A percentile compares a stretch with the other conserved stretches of the same genome.
Evolutionary conservation across 2,329 filamentous ascomycete genomes (phyloP).

Genomic region (Talaromyces amestolkiae): DNA sequence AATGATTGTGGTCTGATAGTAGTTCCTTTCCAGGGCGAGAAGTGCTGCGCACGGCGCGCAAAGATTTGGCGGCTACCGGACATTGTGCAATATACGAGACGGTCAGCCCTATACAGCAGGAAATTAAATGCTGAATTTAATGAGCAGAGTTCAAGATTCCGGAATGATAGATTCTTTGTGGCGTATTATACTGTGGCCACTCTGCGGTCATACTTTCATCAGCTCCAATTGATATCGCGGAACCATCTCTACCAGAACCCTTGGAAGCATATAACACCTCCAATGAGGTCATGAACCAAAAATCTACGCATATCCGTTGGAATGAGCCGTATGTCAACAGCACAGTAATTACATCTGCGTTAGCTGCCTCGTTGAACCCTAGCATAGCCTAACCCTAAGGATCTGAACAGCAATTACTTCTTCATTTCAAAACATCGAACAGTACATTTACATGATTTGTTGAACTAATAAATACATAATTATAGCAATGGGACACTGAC

Average conservation of each 20-base stretch:
- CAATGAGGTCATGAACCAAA: not conserved
- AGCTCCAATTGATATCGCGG: not conserved
- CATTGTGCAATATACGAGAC: not conserved
- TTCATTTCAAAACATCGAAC: not conserved
- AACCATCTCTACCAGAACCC: not conserved
- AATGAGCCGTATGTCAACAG: not conserved
- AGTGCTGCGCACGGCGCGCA: not conserved
- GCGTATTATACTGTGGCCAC: conserved; percentile 6
- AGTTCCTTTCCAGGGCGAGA: not conserved
- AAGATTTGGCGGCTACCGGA: conserved; percentile 8
- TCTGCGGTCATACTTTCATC: conserved; percentile 18
- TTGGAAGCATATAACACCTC: not conserved
- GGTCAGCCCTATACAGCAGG: not conserved
- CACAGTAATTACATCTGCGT: not conserved
- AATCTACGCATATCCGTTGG: not conserved
- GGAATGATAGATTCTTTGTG: not conserved
- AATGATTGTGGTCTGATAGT: not conserved
- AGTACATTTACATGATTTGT: not conserved
- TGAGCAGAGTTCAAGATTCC: not conserved
- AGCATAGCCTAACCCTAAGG: not conserved
- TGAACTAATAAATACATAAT: not conserved
- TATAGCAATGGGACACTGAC: not conserved
- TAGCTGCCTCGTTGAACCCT: not conserved
- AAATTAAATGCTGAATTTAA: no score
- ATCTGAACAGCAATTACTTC: not conserved